Conservation (phyloP, 2,329 filamentous ascomycete genomes). For the Aspergillus oerlinghausenensis region DNA sequence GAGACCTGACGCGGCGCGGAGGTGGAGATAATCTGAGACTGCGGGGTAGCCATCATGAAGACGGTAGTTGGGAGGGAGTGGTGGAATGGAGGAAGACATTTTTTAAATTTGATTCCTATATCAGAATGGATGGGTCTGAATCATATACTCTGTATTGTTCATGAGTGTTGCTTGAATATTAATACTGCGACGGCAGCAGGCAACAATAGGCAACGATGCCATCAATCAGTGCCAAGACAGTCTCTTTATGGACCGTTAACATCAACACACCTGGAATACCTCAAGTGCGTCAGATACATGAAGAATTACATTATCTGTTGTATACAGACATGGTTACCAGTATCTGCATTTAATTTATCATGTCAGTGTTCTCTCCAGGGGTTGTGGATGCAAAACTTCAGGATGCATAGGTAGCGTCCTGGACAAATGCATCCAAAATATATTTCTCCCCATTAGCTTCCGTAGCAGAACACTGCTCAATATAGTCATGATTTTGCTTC, state of each 20-base stretch:
- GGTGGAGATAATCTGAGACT: conserved; percentile 7
- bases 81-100: neutral
- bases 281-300: neutral
- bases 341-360: neutral
- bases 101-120: neutral
- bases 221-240: neutral
- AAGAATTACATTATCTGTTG: neutral
- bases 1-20: conserved; percentile 20
- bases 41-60: conserved; percentile 33
- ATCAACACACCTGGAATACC: neutral
- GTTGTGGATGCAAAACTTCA: neutral
- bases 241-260: too few relatives aligned
- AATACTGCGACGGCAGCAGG: neutral
- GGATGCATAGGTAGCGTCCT: neutral
- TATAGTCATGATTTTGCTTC: too few relatives aligned
- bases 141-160: neutral
- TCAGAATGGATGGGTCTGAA: neutral
- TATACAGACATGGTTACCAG: neutral
- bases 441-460: neutral
- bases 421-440: neutral
- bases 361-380: neutral
- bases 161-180: neutral
- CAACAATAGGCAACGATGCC: neutral
- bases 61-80: conserved; percentile 33
- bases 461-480: neutral